phyloP scores from a whole-genome alignment of 148 eudicot species.

The Linanthus parryae region DNA sequence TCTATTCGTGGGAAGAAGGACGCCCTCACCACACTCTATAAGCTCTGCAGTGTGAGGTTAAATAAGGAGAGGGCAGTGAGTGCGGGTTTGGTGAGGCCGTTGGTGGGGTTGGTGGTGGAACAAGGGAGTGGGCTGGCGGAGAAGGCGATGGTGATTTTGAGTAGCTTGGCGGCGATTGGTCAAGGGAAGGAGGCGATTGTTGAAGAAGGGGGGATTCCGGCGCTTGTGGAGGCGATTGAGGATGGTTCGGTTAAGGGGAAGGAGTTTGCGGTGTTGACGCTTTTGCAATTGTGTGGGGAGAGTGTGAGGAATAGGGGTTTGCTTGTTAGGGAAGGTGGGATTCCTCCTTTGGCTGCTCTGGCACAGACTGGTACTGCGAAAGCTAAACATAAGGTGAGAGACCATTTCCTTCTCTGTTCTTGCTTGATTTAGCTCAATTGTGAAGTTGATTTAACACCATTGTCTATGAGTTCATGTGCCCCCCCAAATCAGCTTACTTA shows the following conservation, averaged over 20 bases:
- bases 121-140: constrained; percentile 60
- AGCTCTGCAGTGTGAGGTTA: constrained; percentile 51
- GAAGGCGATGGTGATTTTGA: constrained; percentile 87
- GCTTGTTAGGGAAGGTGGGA: constrained; percentile 79
- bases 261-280: constrained; percentile 77
- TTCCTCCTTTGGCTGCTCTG: constrained; percentile 80
- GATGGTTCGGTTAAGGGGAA: constrained; percentile 67
- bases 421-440: no score
- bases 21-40: constrained; percentile 78
- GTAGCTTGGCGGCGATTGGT: constrained; percentile 54
- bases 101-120: constrained; percentile 62
- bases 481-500: no score
- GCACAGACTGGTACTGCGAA: constrained; percentile 67
- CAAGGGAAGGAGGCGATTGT: constrained; percentile 55
- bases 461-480: no score
- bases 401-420: not conserved
- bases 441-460: not conserved
- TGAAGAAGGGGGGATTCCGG: constrained; percentile 74
- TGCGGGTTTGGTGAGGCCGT: constrained; percentile 70
- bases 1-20: constrained; percentile 71
- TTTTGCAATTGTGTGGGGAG: constrained; percentile 64
- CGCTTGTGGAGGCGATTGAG: constrained; percentile 78
- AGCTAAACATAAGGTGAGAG: constrained; percentile 78
- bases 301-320: constrained; percentile 51
- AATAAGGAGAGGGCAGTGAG: constrained; percentile 78